These are phyloP conservation scores for Starmerella sp. DNA, from an alignment of 805 yeast species.

Conservation along the genomic window DNA sequence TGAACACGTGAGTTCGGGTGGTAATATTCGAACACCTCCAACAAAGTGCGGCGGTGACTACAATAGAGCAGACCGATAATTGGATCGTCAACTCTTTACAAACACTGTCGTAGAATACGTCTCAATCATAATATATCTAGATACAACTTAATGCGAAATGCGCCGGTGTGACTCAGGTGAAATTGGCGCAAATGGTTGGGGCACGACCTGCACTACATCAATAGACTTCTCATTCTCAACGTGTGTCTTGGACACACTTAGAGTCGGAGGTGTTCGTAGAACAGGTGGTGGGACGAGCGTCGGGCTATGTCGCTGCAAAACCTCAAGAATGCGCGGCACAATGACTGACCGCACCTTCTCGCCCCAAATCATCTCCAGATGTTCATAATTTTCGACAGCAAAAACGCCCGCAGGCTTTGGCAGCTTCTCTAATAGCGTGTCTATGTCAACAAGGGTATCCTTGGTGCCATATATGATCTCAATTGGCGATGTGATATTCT, in stretches of 20 bases:
- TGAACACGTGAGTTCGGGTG: background rate
- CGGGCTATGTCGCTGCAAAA: background rate
- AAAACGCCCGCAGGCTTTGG: constrained; percentile 51
- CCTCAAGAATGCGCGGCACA: constrained; percentile 18
- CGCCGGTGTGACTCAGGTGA: background rate
- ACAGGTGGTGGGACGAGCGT: background rate
- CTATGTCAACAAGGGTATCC: constrained; percentile 81
- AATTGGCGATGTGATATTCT: constrained; percentile 59
- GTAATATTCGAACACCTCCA: background rate
- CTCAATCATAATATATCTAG: too few relatives aligned
- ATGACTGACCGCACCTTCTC: constrained; percentile 37
- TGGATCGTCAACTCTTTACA: too few relatives aligned
- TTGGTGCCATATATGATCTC: constrained; percentile 64
- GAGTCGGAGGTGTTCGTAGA: background rate
- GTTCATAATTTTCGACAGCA: constrained; percentile 53
- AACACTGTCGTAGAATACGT: too few relatives aligned
- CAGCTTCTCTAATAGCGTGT: constrained; percentile 56
- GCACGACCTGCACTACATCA: background rate
- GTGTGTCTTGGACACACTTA: background rate
- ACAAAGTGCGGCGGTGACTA: too few relatives aligned
- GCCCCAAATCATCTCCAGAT: constrained; percentile 87
- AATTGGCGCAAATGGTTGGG: background rate
- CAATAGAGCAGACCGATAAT: too few relatives aligned
- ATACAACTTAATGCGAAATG: background rate
- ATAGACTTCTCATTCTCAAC: background rate